Conservation (phyloP, 371 early-diverging fungal species). For the Mortierella sp. region DNA sequence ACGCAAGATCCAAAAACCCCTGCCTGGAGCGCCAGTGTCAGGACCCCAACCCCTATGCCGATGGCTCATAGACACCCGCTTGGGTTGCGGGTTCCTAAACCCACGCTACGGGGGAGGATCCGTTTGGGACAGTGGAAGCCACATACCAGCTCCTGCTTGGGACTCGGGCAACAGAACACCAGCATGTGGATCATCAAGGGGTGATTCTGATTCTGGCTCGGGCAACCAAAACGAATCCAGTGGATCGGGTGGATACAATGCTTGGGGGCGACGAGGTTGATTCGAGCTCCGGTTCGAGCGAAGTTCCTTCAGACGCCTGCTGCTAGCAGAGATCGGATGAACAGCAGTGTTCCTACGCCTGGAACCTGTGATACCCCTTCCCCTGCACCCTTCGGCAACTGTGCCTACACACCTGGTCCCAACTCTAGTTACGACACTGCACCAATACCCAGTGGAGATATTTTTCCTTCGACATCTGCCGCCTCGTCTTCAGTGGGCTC, state of each 20-base stretch:
- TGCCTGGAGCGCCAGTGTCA: slow-evolving; percentile 76
- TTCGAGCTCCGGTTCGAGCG: slow-evolving; percentile 34
- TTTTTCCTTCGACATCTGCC: slow-evolving; percentile 65
- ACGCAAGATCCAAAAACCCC: slow-evolving; percentile 80
- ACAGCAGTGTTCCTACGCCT: slow-evolving; percentile 49
- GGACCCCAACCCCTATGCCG: slow-evolving; percentile 81
- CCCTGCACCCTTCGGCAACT: slow-evolving; percentile 49
- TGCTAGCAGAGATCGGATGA: slow-evolving; percentile 56
- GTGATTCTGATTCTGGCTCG: slow-evolving; percentile 43
- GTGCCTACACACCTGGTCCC: slow-evolving; percentile 62
- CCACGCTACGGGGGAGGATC: slow-evolving; percentile 64
- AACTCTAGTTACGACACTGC: slow-evolving; percentile 51
- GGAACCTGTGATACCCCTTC: slow-evolving; percentile 57
- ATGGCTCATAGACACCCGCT: slow-evolving; percentile 82
- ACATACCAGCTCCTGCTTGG: slow-evolving; percentile 66
- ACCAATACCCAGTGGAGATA: slow-evolving; percentile 48
- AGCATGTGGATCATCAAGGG: slow-evolving; percentile 60
- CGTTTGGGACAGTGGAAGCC: slow-evolving; percentile 61
- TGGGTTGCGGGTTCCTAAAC: slow-evolving; percentile 77
- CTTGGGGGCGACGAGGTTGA: slow-evolving; percentile 51
- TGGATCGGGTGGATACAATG: slow-evolving; percentile 34
- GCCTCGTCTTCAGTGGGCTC: slow-evolving; percentile 51
- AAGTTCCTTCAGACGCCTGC: slow-evolving; percentile 57
- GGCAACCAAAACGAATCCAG: slow-evolving; percentile 30
- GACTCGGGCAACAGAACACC: slow-evolving; percentile 76